Base-by-base conservation (phyloP, 768 basidiomycete genomes). In the Phylloporus sp. region DNA sequence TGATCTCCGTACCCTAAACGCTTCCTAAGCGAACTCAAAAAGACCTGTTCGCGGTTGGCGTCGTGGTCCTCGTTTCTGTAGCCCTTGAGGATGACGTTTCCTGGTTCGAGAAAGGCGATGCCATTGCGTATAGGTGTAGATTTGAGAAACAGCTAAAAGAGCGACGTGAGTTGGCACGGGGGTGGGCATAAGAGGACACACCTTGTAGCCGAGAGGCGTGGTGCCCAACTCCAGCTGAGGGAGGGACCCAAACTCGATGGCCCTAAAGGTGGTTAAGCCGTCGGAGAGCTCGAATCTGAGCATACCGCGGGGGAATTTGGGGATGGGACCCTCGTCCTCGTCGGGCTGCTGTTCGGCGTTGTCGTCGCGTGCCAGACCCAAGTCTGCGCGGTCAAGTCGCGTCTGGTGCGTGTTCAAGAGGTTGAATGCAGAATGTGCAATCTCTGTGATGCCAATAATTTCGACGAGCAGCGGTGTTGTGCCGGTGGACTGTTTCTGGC, bases 191-290 rank as follows among this genome's bases (percentile, higher is more conserved):
- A 48, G 26, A 42, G 35, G 22, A 29, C 54, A 18, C 9, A 90
- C 93, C 74, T 97, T 97, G 59, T 70, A 87, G 9, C 94, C 94
- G 24, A 94, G 69, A 3, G 78, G 78, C 1, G 92, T 95, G 17
- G 75, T 78, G 8, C 86, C 88, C 15, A 97, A 73, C 39, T 74
- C 73, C 17, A 97, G 53, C 35, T 79, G 72, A 2, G 79, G 77
- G 23, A 96, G 61, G 20, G 73, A 67, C 43, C 77, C 78, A 53
- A 84, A 90, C 60, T 97, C 94, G 52, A 94, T 81, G 3, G 87
- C 94, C 28, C 76, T 74, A 26, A 94, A 63, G 4, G 67, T 74
- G 3, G 71, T 76, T 13, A 69, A 62, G n/a, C 94, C 94, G 62
- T 97, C 94, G 42, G 79, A 83, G 41, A 96, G 64, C 54, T 82